These are phyloP conservation scores for Aspergillus calidoustus DNA, from an alignment of 2,329 filamentous ascomycete genomes.

Conservation along the genomic window DNA sequence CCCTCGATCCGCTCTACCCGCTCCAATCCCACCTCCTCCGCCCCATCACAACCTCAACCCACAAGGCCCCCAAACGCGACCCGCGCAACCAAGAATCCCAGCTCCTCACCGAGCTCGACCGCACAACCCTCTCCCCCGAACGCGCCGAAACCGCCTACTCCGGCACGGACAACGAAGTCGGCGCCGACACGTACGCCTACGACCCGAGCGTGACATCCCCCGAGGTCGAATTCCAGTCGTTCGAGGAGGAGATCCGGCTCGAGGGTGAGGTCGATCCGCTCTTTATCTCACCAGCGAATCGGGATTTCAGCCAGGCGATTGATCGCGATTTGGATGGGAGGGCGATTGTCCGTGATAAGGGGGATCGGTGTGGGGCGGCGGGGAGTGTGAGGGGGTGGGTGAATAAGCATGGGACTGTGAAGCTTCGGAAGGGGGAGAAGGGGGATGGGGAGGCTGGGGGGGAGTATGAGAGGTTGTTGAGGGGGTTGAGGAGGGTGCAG, in stretches of 20 bases:
- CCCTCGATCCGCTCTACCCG: no score
- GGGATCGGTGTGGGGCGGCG: background rate
- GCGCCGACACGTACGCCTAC: constrained; percentile 38
- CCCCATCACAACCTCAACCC: background rate
- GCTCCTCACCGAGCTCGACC: constrained; percentile 5
- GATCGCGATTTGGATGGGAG: constrained; percentile 1
- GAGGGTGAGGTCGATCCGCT: constrained; percentile 11
- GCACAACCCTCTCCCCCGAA: constrained; percentile 10
- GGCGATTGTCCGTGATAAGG: background rate
- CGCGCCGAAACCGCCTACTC: constrained; percentile 12
- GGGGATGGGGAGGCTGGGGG: background rate
- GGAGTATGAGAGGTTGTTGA: constrained; percentile 15
- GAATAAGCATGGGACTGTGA: constrained; percentile 13
- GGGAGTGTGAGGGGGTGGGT: constrained; percentile 16
- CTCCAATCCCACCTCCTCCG: no score
- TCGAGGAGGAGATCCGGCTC: constrained; percentile 40
- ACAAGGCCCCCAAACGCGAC: background rate
- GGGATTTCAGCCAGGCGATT: constrained; percentile 8
- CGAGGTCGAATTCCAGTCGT: constrained; percentile 43
- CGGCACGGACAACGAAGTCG: constrained; percentile 42
- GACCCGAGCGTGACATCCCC: constrained; percentile 37
- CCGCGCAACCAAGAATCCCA: background rate
- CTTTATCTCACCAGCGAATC: constrained; percentile 13
- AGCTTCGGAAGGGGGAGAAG: background rate
- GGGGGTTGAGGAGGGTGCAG: constrained; percentile 17